Evolutionary conservation across 1,284 basidiomycete genomes (phyloP), one percentile per base, ranked within the genome.

Genomic region (Apiotrichum laibachii): DNA sequence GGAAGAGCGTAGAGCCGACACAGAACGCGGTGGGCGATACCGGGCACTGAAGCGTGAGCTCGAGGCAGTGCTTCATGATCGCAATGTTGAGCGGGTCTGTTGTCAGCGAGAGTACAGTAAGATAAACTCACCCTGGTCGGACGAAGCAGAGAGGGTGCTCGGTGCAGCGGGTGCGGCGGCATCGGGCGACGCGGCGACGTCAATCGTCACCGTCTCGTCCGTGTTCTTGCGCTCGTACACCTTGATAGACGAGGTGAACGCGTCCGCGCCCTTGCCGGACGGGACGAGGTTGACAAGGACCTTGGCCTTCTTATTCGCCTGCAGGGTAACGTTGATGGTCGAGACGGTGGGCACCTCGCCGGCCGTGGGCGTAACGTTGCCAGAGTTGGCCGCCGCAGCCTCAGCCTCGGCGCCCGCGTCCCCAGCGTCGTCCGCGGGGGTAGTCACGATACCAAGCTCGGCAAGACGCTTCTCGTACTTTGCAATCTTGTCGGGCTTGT

Each of bases 1-100:
- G 67, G 39, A 88, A 86, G 50, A 98, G 80, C 39, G 92, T 84
- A 67, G 90, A 95, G 39, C 96, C 95, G 21, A 99, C 96, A 71
- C 90, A 96, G 77, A 98, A 99, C 0, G 94, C 95, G 0, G 88
- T 88, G 2, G 85, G 85, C 9, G 75, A 75, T 1, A 76, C 71
- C 26, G 68, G 66, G 49, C 77, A 78, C 37, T 70, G 60, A 18
- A 71, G 62, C 15, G 78, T 76, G 37, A 78, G 68, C 11, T 73
- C 57, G 15, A 79, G 71, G 45, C 76, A 77, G 57, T 75, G 70
- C 21, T 61, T 61, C 67, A 79, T 75, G 56, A 77, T 66, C 8
- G 68, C 69, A 21, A 72, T 61, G 53, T 77, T 71, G n/a, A 75
- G 66, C 1, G 71, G 61, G 52, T 76, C 75, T 57, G 53, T 15